Percentiles rank a stretch among this genome's conserved stretches.
These are phyloP conservation scores for Salinomyces thailandicus DNA, from an alignment of 2,329 filamentous ascomycete genomes.

Conservation along the genomic window DNA sequence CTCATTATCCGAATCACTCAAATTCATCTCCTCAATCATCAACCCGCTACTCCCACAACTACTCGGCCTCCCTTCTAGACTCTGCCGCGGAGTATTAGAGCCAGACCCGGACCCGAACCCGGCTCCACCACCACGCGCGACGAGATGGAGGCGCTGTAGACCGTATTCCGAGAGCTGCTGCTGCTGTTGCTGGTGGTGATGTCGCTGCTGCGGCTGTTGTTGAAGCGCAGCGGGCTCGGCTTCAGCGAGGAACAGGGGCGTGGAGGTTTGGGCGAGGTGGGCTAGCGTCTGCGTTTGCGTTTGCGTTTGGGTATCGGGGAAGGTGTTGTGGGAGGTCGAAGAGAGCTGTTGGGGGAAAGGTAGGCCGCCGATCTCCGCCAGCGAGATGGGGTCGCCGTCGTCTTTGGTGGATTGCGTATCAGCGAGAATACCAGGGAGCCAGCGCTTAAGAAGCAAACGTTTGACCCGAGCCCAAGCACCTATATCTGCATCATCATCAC, in stretches of 20 bases:
- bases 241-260: conserved; percentile 28
- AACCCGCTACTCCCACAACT: conserved; percentile 25
- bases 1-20: conserved; percentile 28
- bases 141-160: conserved; percentile 4
- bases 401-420: neutral
- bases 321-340: neutral
- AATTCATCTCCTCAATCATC: conserved; percentile 33
- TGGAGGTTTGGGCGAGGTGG: conserved; percentile 26
- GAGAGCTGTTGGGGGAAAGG: neutral
- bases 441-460: conserved; percentile 29
- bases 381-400: conserved; percentile 4
- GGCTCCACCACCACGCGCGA: neutral
- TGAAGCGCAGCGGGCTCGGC: conserved; percentile 21
- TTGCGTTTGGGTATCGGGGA: neutral
- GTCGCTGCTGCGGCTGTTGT: too few relatives aligned
- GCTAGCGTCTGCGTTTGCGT: conserved; percentile 19
- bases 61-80: conserved; percentile 25
- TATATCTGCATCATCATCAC: conserved; percentile 31
- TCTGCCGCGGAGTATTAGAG: conserved; percentile 4
- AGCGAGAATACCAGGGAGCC: conserved; percentile 29
- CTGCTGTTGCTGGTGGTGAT: too few relatives aligned
- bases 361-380: conserved; percentile 4
- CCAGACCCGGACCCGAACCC: conserved; percentile 3
- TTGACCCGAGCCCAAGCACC: conserved; percentile 31
- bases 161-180: conserved; percentile 8